Percentiles rank a stretch among this genome's conserved stretches.
Evolutionary conservation across 129 eudicot genomes (phyloP).

Genomic region (Ambrosia artemisiifolia): DNA sequence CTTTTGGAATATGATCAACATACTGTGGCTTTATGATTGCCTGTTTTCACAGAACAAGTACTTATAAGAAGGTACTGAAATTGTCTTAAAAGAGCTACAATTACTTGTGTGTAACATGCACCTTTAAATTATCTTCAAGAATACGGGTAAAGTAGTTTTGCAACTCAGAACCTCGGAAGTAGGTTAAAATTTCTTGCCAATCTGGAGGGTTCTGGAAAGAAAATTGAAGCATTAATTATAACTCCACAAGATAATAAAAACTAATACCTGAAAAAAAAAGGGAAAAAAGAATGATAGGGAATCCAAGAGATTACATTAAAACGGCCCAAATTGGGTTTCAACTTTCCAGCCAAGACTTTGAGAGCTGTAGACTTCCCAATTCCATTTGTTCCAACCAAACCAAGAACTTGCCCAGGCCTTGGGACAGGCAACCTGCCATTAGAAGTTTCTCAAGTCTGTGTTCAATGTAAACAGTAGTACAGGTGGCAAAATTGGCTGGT

Average conservation of each 20-base stretch:
- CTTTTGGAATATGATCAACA: constrained; percentile 98
- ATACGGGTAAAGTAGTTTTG: constrained; percentile 95
- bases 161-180: constrained; percentile 93
- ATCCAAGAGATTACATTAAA: constrained; percentile 44
- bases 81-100: background rate
- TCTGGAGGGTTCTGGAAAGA: constrained; percentile 91
- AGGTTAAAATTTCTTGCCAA: constrained; percentile 92
- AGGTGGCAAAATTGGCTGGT: background rate
- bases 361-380: constrained; percentile 87
- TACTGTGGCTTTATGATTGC: constrained; percentile 96
- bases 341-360: constrained; percentile 77
- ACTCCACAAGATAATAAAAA: background rate
- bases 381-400: constrained; percentile 89
- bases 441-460: constrained; percentile 8
- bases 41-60: constrained; percentile 25
- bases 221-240: background rate
- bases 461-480: constrained; percentile 2
- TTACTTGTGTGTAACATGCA: constrained; percentile 1
- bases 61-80: background rate
- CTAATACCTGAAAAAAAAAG: background rate
- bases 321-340: constrained; percentile 87
- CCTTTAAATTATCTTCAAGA: constrained; percentile 95
- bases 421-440: constrained; percentile 86
- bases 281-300: background rate
- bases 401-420: constrained; percentile 93